A percentile compares a stretch with the other conserved stretches of the same genome.
Evolutionary conservation across 2,329 filamentous ascomycete genomes (phyloP).

Genomic region (Pseudogymnoascus sp.): DNA sequence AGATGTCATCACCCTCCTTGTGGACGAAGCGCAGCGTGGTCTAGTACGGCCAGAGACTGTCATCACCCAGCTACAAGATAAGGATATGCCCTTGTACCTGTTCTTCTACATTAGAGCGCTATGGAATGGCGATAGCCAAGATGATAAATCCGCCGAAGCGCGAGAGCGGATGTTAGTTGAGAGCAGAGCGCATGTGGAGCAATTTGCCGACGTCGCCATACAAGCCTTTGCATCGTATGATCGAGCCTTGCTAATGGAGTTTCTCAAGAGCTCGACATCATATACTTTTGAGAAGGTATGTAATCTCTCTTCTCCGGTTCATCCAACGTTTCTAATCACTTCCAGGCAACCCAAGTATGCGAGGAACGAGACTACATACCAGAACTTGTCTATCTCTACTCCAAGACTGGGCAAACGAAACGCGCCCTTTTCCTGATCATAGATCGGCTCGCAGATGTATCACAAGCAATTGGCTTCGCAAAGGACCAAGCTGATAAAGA

Average conservation of each 20-base stretch:
- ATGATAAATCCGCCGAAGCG: conserved; percentile 46
- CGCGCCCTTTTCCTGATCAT: conserved; percentile 88
- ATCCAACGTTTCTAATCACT: conserved; percentile 13
- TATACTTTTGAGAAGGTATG: conserved; percentile 75
- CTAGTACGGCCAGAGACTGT: conserved; percentile 73
- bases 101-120: conserved; percentile 87
- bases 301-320: background rate
- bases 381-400: conserved; percentile 91
- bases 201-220: conserved; percentile 80
- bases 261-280: conserved; percentile 73
- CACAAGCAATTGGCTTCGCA: conserved; percentile 87
- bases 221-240: conserved; percentile 82
- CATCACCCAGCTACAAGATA: conserved; percentile 65
- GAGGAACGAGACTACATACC: conserved; percentile 75
- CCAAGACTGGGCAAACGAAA: conserved; percentile 91
- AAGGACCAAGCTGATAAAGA: conserved; percentile 89
- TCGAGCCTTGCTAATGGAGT: conserved; percentile 73
- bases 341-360: conserved; percentile 65
- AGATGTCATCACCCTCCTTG: conserved; percentile 79
- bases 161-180: conserved; percentile 52
- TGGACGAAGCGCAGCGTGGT: conserved; percentile 85
- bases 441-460: conserved; percentile 83
- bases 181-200: conserved; percentile 66
- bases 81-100: conserved; percentile 65
- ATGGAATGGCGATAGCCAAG: conserved; percentile 68